Percentiles rank a stretch among this genome's conserved stretches.
Evolutionary conservation across 148 eudicot genomes (phyloP).

Genomic region (Arbutus unedo): DNA sequence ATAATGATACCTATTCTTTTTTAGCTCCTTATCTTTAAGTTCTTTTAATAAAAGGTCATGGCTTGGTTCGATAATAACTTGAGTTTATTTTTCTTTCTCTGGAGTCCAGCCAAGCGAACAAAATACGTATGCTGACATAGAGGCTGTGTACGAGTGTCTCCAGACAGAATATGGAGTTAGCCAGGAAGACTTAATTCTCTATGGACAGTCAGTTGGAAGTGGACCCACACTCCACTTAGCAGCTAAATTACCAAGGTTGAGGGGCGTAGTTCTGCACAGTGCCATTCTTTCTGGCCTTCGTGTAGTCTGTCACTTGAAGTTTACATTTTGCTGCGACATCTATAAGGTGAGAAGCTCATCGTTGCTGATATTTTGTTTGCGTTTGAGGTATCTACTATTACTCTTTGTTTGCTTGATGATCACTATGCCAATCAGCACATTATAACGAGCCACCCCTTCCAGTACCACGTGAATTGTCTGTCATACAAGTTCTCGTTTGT

Average conservation of each 20-base stretch:
- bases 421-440: not conserved
- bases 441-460: too few relatives aligned
- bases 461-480: not conserved
- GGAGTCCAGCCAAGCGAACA: constrained; percentile 81
- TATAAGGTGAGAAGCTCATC: constrained; percentile 58
- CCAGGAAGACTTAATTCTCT: constrained; percentile 91
- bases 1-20: too few relatives aligned
- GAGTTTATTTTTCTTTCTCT: constrained; percentile 1
- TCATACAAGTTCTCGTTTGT: too few relatives aligned
- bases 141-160: constrained; percentile 95
- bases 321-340: constrained; percentile 79
- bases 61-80: too few relatives aligned
- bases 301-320: constrained; percentile 86
- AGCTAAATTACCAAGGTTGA: constrained; percentile 82
- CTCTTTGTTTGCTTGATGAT: constrained; percentile 1
- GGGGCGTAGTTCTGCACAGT: constrained; percentile 98
- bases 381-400: not conserved
- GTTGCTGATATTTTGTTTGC: not conserved
- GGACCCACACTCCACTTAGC: constrained; percentile 96
- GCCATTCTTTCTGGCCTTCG: constrained; percentile 98
- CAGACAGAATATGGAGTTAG: constrained; percentile 84
- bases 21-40: too few relatives aligned
- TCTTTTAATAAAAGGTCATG: too few relatives aligned
- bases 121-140: constrained; percentile 93
- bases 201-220: constrained; percentile 98